phyloP scores from a whole-genome alignment of 140 eudicot species.

The Anethum foeniculum region DNA sequence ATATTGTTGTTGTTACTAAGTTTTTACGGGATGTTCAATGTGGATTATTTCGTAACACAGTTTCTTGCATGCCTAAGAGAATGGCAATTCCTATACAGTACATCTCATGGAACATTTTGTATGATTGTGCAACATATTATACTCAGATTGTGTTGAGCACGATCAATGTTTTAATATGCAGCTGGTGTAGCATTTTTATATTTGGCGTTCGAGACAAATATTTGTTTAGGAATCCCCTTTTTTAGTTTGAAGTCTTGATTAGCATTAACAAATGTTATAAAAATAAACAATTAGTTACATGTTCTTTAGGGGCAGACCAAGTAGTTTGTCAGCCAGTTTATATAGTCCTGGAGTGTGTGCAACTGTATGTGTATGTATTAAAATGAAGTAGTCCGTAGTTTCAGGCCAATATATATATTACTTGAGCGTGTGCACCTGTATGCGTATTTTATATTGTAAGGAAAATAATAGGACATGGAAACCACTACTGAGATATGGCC shows the following conservation, averaged over 20 bases:
- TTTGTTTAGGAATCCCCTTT: not conserved
- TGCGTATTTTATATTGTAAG: not conserved
- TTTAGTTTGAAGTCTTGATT: not conserved
- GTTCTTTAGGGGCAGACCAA: not conserved
- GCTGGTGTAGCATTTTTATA: not conserved
- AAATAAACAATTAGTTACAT: not conserved
- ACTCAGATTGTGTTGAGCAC: not conserved
- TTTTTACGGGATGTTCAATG: not conserved
- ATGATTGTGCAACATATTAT: not conserved
- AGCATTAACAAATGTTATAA: not conserved
- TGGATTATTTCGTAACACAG: not conserved
- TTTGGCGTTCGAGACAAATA: not conserved
- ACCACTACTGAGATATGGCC: slow-evolving; percentile 24
- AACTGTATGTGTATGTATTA: not conserved
- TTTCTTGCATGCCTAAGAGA: not conserved
- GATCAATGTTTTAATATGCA: not conserved
- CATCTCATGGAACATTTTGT: not conserved
- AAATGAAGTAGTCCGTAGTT: not conserved
- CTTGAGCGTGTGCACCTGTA: not conserved
- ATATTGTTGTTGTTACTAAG: not conserved
- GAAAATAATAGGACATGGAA: slow-evolving; percentile 19
- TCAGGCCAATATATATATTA: not conserved
- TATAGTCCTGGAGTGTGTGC: not conserved
- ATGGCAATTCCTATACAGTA: not conserved
- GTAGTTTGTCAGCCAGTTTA: not conserved